Evolutionary conservation across 202 grass and related monocot species (phyloP).

Genomic region (Brachypodium distachyon): DNA sequence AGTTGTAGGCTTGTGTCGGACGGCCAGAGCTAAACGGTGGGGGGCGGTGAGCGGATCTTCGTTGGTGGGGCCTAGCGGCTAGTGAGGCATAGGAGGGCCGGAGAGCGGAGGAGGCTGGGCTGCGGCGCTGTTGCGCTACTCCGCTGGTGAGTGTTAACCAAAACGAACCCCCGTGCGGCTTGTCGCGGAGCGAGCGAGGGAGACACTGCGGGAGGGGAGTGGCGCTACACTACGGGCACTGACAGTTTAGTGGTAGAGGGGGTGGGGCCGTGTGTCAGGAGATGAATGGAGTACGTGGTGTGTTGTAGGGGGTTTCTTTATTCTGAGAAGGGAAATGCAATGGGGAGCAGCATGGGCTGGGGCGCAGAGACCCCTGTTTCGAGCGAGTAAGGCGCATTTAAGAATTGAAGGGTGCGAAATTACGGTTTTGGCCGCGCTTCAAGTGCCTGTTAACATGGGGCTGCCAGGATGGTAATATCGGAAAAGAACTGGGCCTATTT

Average conservation of each 20-base stretch:
- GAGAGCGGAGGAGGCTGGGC: too few relatives aligned
- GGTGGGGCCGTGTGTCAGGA: constrained; percentile 20
- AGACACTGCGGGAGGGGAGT: background rate
- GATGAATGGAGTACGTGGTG: background rate
- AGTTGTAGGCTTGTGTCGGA: background rate
- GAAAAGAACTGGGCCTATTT: background rate
- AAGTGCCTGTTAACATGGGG: background rate
- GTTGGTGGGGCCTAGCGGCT: background rate
- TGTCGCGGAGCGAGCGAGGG: constrained; percentile 25
- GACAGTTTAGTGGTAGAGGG: constrained; percentile 21
- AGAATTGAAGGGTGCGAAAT: background rate
- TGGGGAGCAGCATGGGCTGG: constrained; percentile 17
- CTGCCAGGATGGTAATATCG: background rate
- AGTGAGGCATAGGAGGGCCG: too few relatives aligned
- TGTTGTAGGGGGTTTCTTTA: background rate
- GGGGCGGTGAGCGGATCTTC: constrained; percentile 22
- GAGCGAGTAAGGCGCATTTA: constrained; percentile 29
- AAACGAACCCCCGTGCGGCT: background rate
- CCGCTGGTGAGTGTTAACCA: constrained; percentile 3
- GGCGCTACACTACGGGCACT: constrained; percentile 18
- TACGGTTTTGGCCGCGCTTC: constrained; percentile 22
- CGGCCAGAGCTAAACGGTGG: background rate
- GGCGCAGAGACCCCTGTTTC: constrained; percentile 39
- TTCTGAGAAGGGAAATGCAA: background rate
- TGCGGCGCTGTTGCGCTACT: too few relatives aligned